A percentile compares a stretch with the other conserved stretches of the same genome.
These are phyloP conservation scores for Ilyonectria mors-panacis DNA, from an alignment of 2,329 filamentous ascomycete genomes.

Conservation along the genomic window DNA sequence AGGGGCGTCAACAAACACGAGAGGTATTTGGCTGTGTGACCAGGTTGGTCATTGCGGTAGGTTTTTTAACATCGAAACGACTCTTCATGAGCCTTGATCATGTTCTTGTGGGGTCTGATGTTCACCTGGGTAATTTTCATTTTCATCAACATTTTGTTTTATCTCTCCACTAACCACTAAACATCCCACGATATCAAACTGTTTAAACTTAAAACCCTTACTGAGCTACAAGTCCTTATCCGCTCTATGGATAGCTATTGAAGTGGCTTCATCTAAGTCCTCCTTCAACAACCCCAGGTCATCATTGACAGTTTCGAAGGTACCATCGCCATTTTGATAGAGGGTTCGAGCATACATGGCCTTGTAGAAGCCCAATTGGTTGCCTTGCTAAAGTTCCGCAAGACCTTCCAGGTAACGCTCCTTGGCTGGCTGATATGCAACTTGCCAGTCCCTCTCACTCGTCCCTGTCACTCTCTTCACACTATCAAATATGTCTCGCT, in stretches of 20 bases:
- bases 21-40: no score
- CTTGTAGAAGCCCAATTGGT: conserved; percentile 59
- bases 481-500: conserved; percentile 76
- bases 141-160: no score
- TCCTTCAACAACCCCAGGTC: conserved; percentile 70
- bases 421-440: conserved; percentile 61
- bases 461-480: conserved; percentile 71
- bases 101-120: no score
- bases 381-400: conserved; percentile 60
- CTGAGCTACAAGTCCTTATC: no score
- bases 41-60: no score
- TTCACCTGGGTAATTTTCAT: no score
- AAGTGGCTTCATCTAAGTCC: conserved; percentile 65
- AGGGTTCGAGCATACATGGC: conserved; percentile 71
- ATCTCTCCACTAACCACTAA: no score
- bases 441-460: conserved; percentile 64
- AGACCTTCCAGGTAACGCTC: conserved; percentile 65
- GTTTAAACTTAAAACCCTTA: no score
- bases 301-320: conserved; percentile 65
- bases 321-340: conserved; percentile 57
- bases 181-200: no score
- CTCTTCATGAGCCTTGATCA: no score
- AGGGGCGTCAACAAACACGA: no score
- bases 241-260: background rate
- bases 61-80: no score